Conservation (phyloP, 1,284 basidiomycete genomes). For the Tranzscheliella williamsii region DNA sequence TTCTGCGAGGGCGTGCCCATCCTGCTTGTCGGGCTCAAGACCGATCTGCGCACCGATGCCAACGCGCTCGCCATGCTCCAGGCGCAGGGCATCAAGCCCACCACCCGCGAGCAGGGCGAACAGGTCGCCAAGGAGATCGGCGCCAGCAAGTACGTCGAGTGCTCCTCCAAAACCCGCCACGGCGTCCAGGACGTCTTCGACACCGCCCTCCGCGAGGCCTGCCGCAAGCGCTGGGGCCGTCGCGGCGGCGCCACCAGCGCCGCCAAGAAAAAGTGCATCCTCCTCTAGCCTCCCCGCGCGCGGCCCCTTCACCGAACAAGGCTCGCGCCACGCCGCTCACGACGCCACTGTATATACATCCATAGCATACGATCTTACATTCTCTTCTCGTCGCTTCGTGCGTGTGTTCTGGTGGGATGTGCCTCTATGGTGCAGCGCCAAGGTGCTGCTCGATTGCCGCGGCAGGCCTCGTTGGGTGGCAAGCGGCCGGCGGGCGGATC, state of each 20-base stretch:
- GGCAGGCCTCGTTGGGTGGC: too few species aligned
- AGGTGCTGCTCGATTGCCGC: too few species aligned
- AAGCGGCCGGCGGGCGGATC: too few species aligned
- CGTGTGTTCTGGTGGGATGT: too few species aligned
- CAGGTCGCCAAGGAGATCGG: constrained; percentile 86
- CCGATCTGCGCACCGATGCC: constrained; percentile 78
- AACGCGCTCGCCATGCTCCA: constrained; percentile 87
- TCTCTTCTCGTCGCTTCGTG: too few species aligned
- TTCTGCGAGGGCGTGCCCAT: constrained; percentile 93
- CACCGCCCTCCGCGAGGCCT: constrained; percentile 80
- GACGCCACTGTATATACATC: too few species aligned
- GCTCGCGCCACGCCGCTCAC: too few species aligned
- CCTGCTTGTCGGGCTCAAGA: constrained; percentile 88
- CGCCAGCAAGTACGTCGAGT: constrained; percentile 87
- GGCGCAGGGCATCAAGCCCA: constrained; percentile 84
- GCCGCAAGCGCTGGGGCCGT: constrained; percentile 48
- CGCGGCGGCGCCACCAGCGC: constrained; percentile 58
- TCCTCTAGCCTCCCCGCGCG: too few species aligned
- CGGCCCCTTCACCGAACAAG: too few species aligned
- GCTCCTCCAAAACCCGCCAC: constrained; percentile 84
- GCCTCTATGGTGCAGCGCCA: too few species aligned
- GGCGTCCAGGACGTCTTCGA: constrained; percentile 93
- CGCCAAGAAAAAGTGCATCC: constrained; percentile 72
- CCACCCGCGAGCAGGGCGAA: constrained; percentile 68
- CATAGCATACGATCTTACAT: too few species aligned